Evolutionary conservation across 352 stramenopile species (phyloP).

Genomic region (Globisporangium splendens): DNA sequence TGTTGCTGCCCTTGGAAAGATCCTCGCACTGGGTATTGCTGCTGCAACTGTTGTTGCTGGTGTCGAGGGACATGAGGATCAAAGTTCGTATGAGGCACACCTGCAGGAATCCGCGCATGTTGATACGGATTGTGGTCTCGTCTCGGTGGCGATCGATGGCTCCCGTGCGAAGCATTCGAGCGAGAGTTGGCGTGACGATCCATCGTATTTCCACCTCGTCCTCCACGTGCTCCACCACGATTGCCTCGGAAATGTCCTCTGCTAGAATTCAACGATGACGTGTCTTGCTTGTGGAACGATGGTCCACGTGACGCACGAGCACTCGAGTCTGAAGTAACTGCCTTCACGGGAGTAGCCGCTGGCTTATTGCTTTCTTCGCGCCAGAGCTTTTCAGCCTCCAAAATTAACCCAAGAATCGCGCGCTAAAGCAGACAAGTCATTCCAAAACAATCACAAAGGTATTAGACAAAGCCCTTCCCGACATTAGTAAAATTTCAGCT

Average conservation of each 20-base stretch:
- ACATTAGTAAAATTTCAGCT: no score
- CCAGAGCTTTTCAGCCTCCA: constrained; percentile 68
- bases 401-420: constrained; percentile 60
- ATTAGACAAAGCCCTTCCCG: not conserved
- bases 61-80: not conserved
- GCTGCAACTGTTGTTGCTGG: constrained; percentile 5
- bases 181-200: constrained; percentile 11
- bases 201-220: not conserved
- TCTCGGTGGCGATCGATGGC: not conserved
- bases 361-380: constrained; percentile 40
- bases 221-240: constrained; percentile 10
- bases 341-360: not conserved
- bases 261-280: constrained; percentile 6
- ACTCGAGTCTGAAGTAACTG: not conserved
- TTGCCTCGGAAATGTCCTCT: constrained; percentile 10
- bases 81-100: not conserved
- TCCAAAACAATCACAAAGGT: not conserved
- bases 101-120: not conserved
- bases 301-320: not conserved
- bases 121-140: constrained; percentile 7
- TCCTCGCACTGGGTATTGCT: constrained; percentile 11
- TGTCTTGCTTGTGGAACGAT: constrained; percentile 1
- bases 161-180: constrained; percentile 3
- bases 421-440: constrained; percentile 28
- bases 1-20: constrained; percentile 9